phyloP scores from a whole-genome alignment of 2,329 filamentous ascomycete genomes.

The Fusarium penzigii region DNA sequence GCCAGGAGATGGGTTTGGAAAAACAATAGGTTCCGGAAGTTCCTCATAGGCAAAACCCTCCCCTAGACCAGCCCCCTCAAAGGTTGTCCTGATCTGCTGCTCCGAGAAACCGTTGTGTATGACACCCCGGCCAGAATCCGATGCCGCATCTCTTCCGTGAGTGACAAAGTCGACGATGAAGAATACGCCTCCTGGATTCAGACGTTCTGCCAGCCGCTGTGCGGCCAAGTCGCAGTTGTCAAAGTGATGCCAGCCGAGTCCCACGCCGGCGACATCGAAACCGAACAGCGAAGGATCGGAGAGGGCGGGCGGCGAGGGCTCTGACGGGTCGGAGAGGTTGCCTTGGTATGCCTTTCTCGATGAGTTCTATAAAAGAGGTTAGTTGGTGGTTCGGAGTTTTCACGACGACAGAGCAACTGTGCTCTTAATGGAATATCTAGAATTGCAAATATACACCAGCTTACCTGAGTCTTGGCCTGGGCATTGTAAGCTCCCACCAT shows the following conservation, averaged over 20 bases:
- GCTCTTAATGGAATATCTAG: too few relatives aligned
- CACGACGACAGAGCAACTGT: neutral
- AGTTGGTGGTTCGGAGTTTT: constrained; percentile 1
- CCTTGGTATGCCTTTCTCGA: constrained; percentile 59
- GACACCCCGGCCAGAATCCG: constrained; percentile 49
- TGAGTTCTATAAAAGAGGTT: constrained; percentile 13
- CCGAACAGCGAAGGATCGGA: constrained; percentile 62
- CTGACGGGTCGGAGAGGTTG: constrained; percentile 52
- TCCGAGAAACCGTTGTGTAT: constrained; percentile 67
- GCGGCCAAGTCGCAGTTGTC: constrained; percentile 63
- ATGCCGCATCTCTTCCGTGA: constrained; percentile 40
- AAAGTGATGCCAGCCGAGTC: constrained; percentile 68
- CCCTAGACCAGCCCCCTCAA: constrained; percentile 61
- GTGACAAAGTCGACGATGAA: constrained; percentile 69
- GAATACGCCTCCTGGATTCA: constrained; percentile 66
- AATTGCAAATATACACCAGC: neutral
- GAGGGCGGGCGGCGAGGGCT: constrained; percentile 55
- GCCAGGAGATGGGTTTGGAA: constrained; percentile 25
- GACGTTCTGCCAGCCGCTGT: constrained; percentile 57
- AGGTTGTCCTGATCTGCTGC: constrained; percentile 59
- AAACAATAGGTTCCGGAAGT: constrained; percentile 51
- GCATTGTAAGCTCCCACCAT: constrained; percentile 71
- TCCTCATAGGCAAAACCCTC: constrained; percentile 58
- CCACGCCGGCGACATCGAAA: constrained; percentile 69
- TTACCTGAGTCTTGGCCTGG: constrained; percentile 55